Evolutionary conservation across 1,284 basidiomycete species (phyloP).

Genomic region (Veloporphyrellus conicus): DNA sequence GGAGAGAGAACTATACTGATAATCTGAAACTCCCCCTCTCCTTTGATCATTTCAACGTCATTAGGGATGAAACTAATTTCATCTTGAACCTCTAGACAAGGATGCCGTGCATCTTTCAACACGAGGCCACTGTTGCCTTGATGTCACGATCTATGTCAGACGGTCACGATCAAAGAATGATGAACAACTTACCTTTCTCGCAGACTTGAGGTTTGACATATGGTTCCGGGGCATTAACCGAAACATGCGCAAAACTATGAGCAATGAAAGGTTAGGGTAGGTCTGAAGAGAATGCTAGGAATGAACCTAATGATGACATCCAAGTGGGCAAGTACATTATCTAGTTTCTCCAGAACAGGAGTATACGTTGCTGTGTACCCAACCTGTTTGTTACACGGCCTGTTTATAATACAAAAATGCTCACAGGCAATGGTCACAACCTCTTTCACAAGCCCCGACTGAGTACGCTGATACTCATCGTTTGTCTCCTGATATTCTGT

Average conservation of each 20-base stretch:
- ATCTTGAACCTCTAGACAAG: slow-evolving; percentile 95
- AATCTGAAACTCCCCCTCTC: slow-evolving; percentile 83
- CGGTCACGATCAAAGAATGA: not conserved
- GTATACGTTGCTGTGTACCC: slow-evolving; percentile 78
- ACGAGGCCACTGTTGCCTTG: slow-evolving; percentile 75
- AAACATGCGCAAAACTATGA: slow-evolving; percentile 82
- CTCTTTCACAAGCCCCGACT: slow-evolving; percentile 85
- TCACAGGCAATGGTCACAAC: slow-evolving; percentile 88
- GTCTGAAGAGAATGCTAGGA: not conserved
- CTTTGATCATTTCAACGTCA: slow-evolving; percentile 86
- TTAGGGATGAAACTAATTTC: slow-evolving; percentile 95
- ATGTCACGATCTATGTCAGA: slow-evolving; percentile 1
- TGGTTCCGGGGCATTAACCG: slow-evolving; percentile 78
- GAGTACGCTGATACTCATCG: slow-evolving; percentile 70
- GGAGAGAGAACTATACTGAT: slow-evolving; percentile 56
- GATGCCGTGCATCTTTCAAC: slow-evolving; percentile 84
- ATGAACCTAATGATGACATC: slow-evolving; percentile 84
- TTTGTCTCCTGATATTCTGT: slow-evolving; percentile 72
- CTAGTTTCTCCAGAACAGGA: slow-evolving; percentile 85
- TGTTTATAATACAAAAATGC: slow-evolving; percentile 24
- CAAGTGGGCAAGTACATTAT: slow-evolving; percentile 82
- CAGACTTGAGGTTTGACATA: slow-evolving; percentile 81
- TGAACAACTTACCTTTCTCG: slow-evolving; percentile 56
- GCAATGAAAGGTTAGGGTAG: not conserved
- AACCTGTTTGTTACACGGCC: not conserved